These are phyloP conservation scores for Cocos nucifera DNA, from an alignment of 176 grass and related monocot genomes.

Conservation along the genomic window DNA sequence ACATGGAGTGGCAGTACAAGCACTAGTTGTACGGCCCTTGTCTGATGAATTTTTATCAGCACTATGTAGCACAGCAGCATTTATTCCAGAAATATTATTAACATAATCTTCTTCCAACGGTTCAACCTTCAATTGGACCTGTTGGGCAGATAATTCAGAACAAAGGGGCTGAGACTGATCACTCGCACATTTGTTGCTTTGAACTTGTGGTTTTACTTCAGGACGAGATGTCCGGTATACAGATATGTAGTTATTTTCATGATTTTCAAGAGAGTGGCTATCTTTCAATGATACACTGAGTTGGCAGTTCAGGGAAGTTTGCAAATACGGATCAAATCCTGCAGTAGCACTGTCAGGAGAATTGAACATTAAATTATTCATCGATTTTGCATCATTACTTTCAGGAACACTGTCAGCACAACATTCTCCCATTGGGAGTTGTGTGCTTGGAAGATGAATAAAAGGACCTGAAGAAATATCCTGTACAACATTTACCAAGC, in stretches of 20 bases:
- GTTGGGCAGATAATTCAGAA: not conserved
- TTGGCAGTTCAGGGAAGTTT: constrained; percentile 7
- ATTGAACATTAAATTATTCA: constrained; percentile 3
- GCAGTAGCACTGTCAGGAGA: constrained; percentile 6
- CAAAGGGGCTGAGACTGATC: not conserved
- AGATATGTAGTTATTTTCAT: not conserved
- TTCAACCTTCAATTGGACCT: not conserved
- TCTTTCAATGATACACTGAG: not conserved
- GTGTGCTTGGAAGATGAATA: constrained; percentile 15
- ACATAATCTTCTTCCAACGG: not conserved
- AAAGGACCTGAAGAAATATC: constrained; percentile 34
- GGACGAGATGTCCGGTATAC: too few relatives aligned
- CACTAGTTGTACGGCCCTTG: not conserved
- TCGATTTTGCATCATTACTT: constrained; percentile 12
- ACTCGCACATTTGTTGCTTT: not conserved
- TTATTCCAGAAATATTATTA: constrained; percentile 9
- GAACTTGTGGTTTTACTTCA: too few relatives aligned
- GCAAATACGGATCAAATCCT: not conserved
- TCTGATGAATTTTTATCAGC: not conserved
- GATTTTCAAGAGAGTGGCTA: not conserved
- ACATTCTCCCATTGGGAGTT: constrained; percentile 4
- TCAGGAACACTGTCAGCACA: constrained; percentile 10
- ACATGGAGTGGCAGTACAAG: not conserved
- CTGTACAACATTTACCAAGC: constrained; percentile 10
- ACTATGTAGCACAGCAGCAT: constrained; percentile 4